phyloP scores from a whole-genome alignment of 139 green algal genomes.

The Medakamo hakoo region DNA sequence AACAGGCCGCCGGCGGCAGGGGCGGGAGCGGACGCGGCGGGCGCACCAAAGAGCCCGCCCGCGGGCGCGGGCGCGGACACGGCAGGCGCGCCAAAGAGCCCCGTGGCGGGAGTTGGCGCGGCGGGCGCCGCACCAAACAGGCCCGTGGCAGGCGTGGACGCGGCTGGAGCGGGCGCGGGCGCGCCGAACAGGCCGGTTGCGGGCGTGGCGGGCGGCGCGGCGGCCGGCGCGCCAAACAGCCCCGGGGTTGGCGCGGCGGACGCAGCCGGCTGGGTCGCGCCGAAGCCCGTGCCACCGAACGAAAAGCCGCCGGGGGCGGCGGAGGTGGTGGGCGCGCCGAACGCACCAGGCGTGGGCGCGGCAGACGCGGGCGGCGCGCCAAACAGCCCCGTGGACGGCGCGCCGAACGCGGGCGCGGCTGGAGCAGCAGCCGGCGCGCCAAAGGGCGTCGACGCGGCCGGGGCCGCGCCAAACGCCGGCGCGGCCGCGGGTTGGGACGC shows the following conservation, averaged over 20 bases:
- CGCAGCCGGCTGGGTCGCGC: too few relatives aligned
- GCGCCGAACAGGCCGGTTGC: constrained; percentile 2
- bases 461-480: constrained; percentile 20
- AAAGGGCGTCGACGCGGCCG: constrained; percentile 5
- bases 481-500: too few relatives aligned
- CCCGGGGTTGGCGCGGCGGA: too few relatives aligned
- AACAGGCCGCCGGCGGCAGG: constrained; percentile 6
- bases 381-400: constrained; percentile 7
- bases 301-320: not conserved
- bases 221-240: constrained; percentile 5
- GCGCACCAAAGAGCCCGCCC: constrained; percentile 6
- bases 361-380: constrained; percentile 3
- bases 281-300: too few relatives aligned
- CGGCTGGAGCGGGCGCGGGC: not conserved
- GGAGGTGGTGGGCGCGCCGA: constrained; percentile 5
- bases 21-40: constrained; percentile 2
- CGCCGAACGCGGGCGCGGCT: constrained; percentile 15
- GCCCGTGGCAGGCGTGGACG: not conserved
- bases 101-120: constrained; percentile 1
- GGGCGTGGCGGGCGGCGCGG: not conserved
- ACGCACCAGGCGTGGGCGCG: constrained; percentile 7
- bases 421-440: constrained; percentile 8
- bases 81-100: constrained; percentile 7
- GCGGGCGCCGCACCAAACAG: constrained; percentile 6
- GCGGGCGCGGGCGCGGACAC: constrained; percentile 5